Evolutionary conservation across 495 filamentous ascomycete species (phyloP).

Genomic region (Darksidea phi): DNA sequence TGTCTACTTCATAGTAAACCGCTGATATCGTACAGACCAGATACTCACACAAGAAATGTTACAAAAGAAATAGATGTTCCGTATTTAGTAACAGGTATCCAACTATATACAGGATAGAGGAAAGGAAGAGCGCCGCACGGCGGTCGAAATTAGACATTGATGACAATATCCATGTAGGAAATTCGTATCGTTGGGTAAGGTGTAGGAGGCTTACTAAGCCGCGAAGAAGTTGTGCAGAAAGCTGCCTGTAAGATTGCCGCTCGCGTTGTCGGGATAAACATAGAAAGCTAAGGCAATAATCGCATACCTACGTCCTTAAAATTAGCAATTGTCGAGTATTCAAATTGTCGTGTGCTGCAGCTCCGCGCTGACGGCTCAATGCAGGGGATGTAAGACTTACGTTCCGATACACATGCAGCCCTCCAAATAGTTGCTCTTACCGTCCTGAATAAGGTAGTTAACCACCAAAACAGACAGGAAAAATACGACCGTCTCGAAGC

Average conservation of each 20-base stretch:
- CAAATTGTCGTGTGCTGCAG: no score
- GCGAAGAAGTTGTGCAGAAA: conserved; percentile 22
- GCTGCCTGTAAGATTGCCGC: conserved; percentile 20
- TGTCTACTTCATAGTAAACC: no score
- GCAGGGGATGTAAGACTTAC: conserved; percentile 49
- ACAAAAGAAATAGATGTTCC: no score
- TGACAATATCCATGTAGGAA: no score
- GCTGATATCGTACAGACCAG: no score
- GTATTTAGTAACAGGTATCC: no score
- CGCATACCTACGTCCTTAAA: conserved; percentile 56
- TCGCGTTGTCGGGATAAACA: conserved; percentile 73
- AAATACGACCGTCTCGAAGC: conserved; percentile 92
- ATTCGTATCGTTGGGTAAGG: no score
- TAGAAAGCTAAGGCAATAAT: conserved; percentile 90
- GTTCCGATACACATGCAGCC: conserved; percentile 82
- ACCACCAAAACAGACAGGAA: conserved; percentile 86
- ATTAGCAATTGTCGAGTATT: conserved; percentile 8
- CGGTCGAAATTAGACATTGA: no score
- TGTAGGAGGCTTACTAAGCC: not conserved
- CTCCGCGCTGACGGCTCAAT: not conserved
- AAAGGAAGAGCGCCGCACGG: no score
- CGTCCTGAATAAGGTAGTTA: conserved; percentile 89
- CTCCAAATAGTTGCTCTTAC: conserved; percentile 93
- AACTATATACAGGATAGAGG: no score
- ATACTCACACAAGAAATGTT: no score